Percentiles rank a stretch among this genome's conserved stretches.
phyloP scores from a whole-genome alignment of 2,329 filamentous ascomycete genomes.

The Chaetomium sp. region DNA sequence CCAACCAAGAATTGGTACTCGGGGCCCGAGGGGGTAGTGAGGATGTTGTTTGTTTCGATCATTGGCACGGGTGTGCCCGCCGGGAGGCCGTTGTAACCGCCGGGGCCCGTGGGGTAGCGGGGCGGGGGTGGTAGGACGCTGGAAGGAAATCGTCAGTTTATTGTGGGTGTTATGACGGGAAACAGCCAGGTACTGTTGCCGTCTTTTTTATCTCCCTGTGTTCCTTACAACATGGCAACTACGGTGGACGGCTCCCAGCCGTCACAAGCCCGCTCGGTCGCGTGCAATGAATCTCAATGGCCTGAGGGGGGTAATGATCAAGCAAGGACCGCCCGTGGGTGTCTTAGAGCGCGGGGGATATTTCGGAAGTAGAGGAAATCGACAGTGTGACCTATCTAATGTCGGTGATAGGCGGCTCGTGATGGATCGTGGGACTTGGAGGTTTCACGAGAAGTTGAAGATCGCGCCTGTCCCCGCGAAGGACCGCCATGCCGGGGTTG shows the following conservation, averaged over 20 bases:
- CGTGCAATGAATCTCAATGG: neutral
- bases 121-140: constrained; percentile 83
- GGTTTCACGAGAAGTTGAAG: no score
- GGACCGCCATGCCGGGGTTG: neutral
- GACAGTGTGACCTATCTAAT: no score
- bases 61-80: constrained; percentile 64
- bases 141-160: constrained; percentile 17
- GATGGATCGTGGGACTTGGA: no score
- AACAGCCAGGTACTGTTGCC: neutral
- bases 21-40: constrained; percentile 71
- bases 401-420: no score
- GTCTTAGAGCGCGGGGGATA: neutral
- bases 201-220: neutral
- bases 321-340: constrained; percentile 3
- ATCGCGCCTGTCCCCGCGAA: no score
- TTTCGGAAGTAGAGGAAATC: no score
- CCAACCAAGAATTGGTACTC: constrained; percentile 89
- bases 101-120: constrained; percentile 67
- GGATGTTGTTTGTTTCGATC: constrained; percentile 89
- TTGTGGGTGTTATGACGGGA: constrained; percentile 2
- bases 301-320: neutral
- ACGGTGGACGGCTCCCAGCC: neutral
- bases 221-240: constrained; percentile 19
- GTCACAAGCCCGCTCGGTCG: neutral
- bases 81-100: constrained; percentile 63